These are phyloP conservation scores for Chaetomium olivaceum DNA, from an alignment of 2,329 filamentous ascomycete species.

Conservation along the genomic window DNA sequence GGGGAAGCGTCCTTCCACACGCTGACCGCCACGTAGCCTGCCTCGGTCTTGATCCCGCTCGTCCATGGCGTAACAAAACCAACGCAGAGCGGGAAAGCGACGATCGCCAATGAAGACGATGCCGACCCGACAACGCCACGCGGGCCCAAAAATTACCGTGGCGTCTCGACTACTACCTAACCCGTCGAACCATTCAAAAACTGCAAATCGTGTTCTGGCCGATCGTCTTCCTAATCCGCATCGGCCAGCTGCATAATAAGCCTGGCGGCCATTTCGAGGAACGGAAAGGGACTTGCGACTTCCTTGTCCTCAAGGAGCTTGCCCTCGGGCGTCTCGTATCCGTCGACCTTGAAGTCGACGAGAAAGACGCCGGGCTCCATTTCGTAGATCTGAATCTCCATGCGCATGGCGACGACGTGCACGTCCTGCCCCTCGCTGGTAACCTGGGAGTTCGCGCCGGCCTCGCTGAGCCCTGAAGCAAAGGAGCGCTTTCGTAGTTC, in stretches of 20 bases:
- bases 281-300: constrained; percentile 91
- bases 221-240: constrained; percentile 54
- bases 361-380: constrained; percentile 92
- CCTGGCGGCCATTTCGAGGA: constrained; percentile 88
- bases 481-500: constrained; percentile 44
- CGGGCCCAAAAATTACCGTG: not conserved
- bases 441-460: constrained; percentile 47
- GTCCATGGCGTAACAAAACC: not conserved
- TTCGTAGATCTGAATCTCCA: constrained; percentile 94
- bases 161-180: not conserved
- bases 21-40: not conserved
- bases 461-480: constrained; percentile 37
- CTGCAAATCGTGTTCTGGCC: not conserved
- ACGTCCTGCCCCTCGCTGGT: constrained; percentile 48
- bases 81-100: not conserved
- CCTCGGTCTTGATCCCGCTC: not conserved
- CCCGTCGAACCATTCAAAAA: not conserved
- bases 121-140: not conserved
- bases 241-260: constrained; percentile 92
- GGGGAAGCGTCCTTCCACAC: not conserved
- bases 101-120: not conserved
- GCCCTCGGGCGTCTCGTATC: constrained; percentile 81
- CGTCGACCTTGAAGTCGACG: constrained; percentile 97
- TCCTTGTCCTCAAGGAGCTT: constrained; percentile 86
- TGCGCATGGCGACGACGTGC: constrained; percentile 84